Evolutionary conservation across 2,329 filamentous ascomycete genomes (phyloP), one percentile per base, ranked within the genome.

Genomic region (Blastomyces emzantsi): DNA sequence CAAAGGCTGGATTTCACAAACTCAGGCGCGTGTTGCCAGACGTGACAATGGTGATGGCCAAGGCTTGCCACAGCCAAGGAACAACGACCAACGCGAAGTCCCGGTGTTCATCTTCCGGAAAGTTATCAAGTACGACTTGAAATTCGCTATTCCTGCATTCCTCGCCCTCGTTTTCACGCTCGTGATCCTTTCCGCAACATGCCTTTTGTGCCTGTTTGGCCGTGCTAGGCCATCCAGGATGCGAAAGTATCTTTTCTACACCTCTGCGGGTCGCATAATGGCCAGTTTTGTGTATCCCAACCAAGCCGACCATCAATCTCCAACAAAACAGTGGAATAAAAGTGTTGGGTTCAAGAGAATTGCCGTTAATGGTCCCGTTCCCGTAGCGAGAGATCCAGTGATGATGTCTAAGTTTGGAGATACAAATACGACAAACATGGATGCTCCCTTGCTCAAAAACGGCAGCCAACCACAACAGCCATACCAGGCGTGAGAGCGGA

Each of bases 161-260:
- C 64, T 85, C 81, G 63, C 78, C 79, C 63, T 82, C 81, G 39
- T 79, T 80, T 52, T 80, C 77, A 63, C 81, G 79, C 25, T 81
- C 79, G 58, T 79, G 76, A 58, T 80, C 77, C 55, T 74, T 77
- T 54, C 75, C 71, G 15, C 60, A 19, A 69, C 70, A 9, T 67
- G 67, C 61, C 66, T 69, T 45, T 70, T 72, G 25, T 72, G 70
- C 69, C 74, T 77, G 15, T 64, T 59, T 41, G 66, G 66, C 22
- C 58, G 62, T 30, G 64, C 66, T 3, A 64, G 63, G 61, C 66
- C 66, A 28, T 64, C 64, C 2, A 57, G 51, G 19, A 63, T 67
- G 51, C 61, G 61, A 52, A 65, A 61, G 43, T 62, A 64, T 54
- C 59, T 67, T 19, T 64, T 60, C 60, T 60, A 67, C 47, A 67